Base-by-base conservation (phyloP, 257 asterid species). In the Fraxinus pennsylvanica region DNA sequence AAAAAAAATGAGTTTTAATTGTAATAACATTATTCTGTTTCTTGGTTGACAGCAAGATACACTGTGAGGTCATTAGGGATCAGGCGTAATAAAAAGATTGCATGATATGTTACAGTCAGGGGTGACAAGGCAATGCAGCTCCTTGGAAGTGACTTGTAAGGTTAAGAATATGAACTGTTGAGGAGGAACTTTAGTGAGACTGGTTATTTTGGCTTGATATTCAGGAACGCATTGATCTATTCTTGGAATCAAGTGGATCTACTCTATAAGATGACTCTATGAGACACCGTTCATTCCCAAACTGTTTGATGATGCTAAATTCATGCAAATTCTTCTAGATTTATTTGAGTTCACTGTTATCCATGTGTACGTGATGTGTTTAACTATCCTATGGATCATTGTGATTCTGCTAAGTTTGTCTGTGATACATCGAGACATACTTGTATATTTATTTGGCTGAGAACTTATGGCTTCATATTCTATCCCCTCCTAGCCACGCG, bases 151-250 rank as follows among this genome's bases (percentile, higher is more conserved):
- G 76, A 75, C 50, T 52, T 78, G 76, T 71, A 78, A 30, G 81
- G 71, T 39, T 71, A 78, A 63, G 77, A 78, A 54, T 78, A 71
- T 15, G 73, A 78, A 41, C 32, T 78, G 59, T n/a, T 78, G 63
- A 78, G 81, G 25, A 78, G 66, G 81, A 78, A 78, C 47, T 78
- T 78, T 27, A 78, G 81, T 2, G 81, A 78, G 45, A 78, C 81
- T 19, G 77, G 81, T 13, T 78, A 72, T 65, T 78, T 78, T 71
- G 81, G 81, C 32, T 78, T 12, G 81, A 76, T 71, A 78, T 78
- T 38, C 81, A 78, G 72, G 76, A 78, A 41, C 81, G 71, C 75
- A 78, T 78, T 30, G 81, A 78, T 71, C 27, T 25, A 25, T 25
- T 25, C 81, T 78, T 57, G 81, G 81, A 57, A 78, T 78, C 61